Evolutionary conservation across 306 rosid genomes (phyloP).

Genomic region (Lathyrus tuberosus): DNA sequence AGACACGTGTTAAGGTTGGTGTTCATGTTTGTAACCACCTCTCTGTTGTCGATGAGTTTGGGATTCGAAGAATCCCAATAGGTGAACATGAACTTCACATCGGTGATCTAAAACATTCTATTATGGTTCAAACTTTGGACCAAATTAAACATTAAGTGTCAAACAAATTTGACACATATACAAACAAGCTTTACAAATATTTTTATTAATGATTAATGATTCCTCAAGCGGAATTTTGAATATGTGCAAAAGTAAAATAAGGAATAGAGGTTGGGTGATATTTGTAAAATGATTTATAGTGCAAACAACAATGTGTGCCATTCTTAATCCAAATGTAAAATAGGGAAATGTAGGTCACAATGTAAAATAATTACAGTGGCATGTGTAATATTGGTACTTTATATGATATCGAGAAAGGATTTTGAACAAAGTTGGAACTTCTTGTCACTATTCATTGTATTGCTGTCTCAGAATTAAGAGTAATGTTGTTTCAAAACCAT

Average conservation of each 20-base stretch:
- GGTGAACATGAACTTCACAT: slow-evolving; percentile 76
- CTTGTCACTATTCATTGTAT: slow-evolving; percentile 1
- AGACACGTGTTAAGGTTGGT: slow-evolving; percentile 45
- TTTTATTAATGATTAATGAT: slow-evolving; percentile 18
- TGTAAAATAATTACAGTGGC: slow-evolving; percentile 37
- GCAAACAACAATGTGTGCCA: slow-evolving; percentile 29
- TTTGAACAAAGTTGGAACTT: slow-evolving; percentile 18
- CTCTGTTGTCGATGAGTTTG: slow-evolving; percentile 67
- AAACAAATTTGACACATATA: slow-evolving; percentile 33
- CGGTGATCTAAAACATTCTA: slow-evolving; percentile 69
- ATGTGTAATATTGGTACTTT: slow-evolving; percentile 33
- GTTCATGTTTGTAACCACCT: slow-evolving; percentile 79
- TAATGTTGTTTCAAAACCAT: too few relatives aligned
- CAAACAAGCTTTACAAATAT: slow-evolving; percentile 15
- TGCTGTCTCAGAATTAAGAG: too few relatives aligned
- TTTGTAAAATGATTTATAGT: slow-evolving; percentile 27
- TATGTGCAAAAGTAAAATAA: slow-evolving; percentile 42
- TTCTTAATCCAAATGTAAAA: slow-evolving; percentile 47
- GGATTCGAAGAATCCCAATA: slow-evolving; percentile 77
- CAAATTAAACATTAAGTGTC: slow-evolving; percentile 41
- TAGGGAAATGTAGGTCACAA: slow-evolving; percentile 25
- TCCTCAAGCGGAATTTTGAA: slow-evolving; percentile 2
- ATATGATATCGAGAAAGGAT: slow-evolving; percentile 23
- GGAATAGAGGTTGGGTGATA: slow-evolving; percentile 16
- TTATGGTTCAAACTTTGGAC: slow-evolving; percentile 50